Percentiles rank a stretch among this genome's conserved stretches.
phyloP scores from a whole-genome alignment of 78 protist species.

The slime mould (Dictyostelium discoideum) region DNA sequence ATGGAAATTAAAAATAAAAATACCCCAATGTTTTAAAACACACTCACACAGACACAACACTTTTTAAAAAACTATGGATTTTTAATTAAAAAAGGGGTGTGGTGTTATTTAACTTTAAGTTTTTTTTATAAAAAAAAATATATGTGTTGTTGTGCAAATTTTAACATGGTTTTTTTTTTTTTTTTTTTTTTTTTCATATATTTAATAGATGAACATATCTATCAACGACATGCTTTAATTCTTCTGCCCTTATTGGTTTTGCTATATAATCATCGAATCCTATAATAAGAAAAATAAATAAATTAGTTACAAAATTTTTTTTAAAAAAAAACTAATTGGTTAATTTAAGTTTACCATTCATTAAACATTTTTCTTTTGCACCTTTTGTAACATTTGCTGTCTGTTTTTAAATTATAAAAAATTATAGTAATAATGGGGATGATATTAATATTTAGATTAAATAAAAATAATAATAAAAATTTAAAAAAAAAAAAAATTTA shows the following conservation, averaged over 20 bases:
- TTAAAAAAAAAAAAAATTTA: no score
- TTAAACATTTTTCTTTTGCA: conserved; percentile 68
- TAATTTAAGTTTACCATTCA: conserved; percentile 31
- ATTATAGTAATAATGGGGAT: not conserved
- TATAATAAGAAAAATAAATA: not conserved
- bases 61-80: not conserved
- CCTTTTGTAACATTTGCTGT: conserved; percentile 78
- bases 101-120: not conserved
- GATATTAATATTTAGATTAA: not conserved
- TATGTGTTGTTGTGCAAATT: not conserved
- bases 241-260: conserved; percentile 76
- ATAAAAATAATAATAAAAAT: not conserved
- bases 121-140: not conserved
- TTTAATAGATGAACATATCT: conserved; percentile 49
- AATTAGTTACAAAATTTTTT: not conserved
- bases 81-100: not conserved
- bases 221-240: conserved; percentile 60
- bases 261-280: conserved; percentile 80
- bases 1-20: not conserved
- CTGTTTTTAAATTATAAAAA: not conserved
- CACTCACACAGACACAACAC: not conserved
- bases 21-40: not conserved
- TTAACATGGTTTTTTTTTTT: not conserved
- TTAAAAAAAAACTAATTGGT: not conserved
- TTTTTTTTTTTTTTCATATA: not conserved